Conservation (phyloP, 805 yeast genomes). For the Metahyphopichia silvanorum region DNA sequence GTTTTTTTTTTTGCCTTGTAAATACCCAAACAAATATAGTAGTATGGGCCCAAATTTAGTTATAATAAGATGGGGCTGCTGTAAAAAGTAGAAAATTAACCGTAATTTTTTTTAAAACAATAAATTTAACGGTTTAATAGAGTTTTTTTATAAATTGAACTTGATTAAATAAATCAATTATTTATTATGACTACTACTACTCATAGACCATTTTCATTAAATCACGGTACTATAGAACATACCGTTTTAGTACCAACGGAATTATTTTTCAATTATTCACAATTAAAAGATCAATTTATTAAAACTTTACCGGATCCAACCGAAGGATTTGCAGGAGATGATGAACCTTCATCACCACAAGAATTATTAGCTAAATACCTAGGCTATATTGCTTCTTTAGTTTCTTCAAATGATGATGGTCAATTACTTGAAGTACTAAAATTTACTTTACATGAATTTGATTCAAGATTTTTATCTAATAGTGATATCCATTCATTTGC, state of each 20-base stretch:
- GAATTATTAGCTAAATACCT: conserved; percentile 83
- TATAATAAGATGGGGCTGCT: no score
- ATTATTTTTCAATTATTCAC: conserved; percentile 75
- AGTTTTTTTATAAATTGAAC: no score
- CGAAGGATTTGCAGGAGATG: conserved; percentile 80
- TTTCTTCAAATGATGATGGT: conserved; percentile 43
- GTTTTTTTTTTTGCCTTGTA: no score
- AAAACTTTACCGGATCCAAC: conserved; percentile 76
- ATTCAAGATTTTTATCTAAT: conserved; percentile 60
- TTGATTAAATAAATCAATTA: no score
- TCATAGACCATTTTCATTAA: conserved; percentile 73
- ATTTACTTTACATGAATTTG: conserved; percentile 77
- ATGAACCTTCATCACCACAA: conserved; percentile 83
- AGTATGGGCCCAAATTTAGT: no score
- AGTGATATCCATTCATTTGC: conserved; percentile 89
- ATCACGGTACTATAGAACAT: conserved; percentile 87
- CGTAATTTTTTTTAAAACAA: no score
- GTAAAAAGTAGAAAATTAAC: no score
- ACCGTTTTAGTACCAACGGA: conserved; percentile 83
- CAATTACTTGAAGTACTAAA: conserved; percentile 69
- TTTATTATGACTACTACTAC: no score
- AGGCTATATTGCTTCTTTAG: conserved; percentile 60
- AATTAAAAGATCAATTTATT: conserved; percentile 80
- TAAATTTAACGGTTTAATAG: no score
- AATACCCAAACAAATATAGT: no score